Evolutionary conservation across 495 filamentous ascomycete genomes (phyloP).

Genomic region (Neurospora sp.): DNA sequence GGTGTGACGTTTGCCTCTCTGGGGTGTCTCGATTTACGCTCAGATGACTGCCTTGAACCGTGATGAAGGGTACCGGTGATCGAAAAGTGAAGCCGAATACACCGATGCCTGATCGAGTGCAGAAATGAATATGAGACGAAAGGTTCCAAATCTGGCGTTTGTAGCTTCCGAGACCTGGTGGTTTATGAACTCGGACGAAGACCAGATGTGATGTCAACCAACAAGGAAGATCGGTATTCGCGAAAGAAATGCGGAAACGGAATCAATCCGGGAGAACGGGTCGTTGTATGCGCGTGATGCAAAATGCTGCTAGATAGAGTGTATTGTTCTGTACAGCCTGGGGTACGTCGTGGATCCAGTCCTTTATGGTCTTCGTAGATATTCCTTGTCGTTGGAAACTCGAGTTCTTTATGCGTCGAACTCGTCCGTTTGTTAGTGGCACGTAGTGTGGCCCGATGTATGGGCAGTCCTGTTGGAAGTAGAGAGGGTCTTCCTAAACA

Average conservation of each 20-base stretch:
- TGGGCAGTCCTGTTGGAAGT: not conserved
- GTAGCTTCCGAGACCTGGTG: not conserved
- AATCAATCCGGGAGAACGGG: not conserved
- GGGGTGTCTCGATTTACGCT: not conserved
- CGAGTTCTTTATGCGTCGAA: not conserved
- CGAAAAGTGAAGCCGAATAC: not conserved
- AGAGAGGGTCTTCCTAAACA: not conserved
- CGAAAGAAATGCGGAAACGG: not conserved
- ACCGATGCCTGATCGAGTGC: not conserved
- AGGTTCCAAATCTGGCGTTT: not conserved
- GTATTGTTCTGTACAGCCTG: not conserved
- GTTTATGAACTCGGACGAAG: not conserved
- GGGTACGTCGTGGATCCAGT: conserved; percentile 5
- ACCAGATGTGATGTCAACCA: not conserved
- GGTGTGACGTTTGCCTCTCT: not conserved
- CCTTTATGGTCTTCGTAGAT: not conserved
- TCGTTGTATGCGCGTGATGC: not conserved
- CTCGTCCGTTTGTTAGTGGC: not conserved
- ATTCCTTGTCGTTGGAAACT: not conserved
- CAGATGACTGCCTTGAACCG: not conserved
- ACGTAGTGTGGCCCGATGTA: not conserved
- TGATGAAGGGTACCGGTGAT: not conserved
- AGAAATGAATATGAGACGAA: not conserved
- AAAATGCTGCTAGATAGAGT: not conserved
- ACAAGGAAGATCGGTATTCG: not conserved